Evolutionary conservation across 2,329 filamentous ascomycete genomes (phyloP).

Genomic region (Fusarium staphyleae): DNA sequence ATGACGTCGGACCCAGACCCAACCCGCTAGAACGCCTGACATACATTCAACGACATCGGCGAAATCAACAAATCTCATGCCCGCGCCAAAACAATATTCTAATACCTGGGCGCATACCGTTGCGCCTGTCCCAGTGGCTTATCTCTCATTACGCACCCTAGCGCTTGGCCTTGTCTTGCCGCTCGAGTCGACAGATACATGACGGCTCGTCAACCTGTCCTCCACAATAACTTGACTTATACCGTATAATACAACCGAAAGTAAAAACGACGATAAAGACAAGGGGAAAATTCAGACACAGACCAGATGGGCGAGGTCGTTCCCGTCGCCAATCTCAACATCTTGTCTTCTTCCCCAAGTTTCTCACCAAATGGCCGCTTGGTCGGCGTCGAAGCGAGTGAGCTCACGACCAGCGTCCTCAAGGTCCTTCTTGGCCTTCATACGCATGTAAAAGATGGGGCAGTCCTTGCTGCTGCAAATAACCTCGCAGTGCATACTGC

Average conservation of each 20-base stretch:
- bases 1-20: conserved; percentile 23
- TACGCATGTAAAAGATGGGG: conserved; percentile 99
- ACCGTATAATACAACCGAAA: conserved; percentile 3
- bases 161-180: conserved; percentile 15
- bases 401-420: conserved; percentile 94
- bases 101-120: conserved; percentile 9
- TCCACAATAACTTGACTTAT: conserved; percentile 4
- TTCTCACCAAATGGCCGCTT: conserved; percentile 66
- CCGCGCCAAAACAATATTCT: conserved; percentile 23
- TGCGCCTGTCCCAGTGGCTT: conserved; percentile 12
- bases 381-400: conserved; percentile 85
- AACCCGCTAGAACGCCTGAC: conserved; percentile 38
- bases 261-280: conserved; percentile 7
- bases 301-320: neutral
- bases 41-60: conserved; percentile 34
- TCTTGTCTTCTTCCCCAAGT: neutral
- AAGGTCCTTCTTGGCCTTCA: conserved; percentile 99
- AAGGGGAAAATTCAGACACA: neutral
- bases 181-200: conserved; percentile 1
- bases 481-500: conserved; percentile 97
- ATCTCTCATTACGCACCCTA: conserved; percentile 21
- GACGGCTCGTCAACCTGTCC: neutral
- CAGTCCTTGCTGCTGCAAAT: conserved; percentile 97
- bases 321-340: conserved; percentile 3
- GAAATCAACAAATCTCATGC: conserved; percentile 22